phyloP scores from a whole-genome alignment of 2,329 filamentous ascomycete genomes.

The Chaetomiaceae sp. region DNA sequence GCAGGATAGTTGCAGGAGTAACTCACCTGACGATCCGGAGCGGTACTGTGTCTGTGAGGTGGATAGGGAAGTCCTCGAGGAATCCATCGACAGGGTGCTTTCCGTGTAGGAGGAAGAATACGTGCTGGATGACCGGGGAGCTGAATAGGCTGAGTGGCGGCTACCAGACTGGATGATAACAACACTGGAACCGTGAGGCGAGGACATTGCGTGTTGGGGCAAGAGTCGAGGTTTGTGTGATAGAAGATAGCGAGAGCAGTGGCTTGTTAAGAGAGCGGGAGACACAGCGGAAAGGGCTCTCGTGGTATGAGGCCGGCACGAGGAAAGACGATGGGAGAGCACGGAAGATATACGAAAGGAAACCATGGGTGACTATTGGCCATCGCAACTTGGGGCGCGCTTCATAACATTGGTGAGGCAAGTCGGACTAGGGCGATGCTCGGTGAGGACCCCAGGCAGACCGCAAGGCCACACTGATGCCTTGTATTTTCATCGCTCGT shows the following conservation, averaged over 20 bases:
- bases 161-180: conserved; percentile 14
- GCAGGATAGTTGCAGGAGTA: background rate
- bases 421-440: conserved; percentile 6
- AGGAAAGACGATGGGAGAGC: background rate
- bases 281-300: background rate
- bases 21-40: conserved; percentile 14
- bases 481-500: background rate
- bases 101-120: conserved; percentile 1
- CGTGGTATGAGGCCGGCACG: background rate
- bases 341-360: background rate
- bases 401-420: background rate
- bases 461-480: conserved; percentile 15
- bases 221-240: background rate
- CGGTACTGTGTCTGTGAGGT: conserved; percentile 8
- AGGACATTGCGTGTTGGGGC: conserved; percentile 10
- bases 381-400: background rate
- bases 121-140: conserved; percentile 4
- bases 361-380: background rate
- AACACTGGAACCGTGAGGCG: conserved; percentile 6
- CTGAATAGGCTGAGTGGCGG: background rate
- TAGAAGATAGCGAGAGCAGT: background rate
- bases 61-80: conserved; percentile 8
- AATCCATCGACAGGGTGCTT: conserved; percentile 11
- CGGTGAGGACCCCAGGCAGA: conserved; percentile 19
- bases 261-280: background rate